Evolutionary conservation across 2,329 filamentous ascomycete species (phyloP).

Genomic region (Pseudovirgaria hyperparasitica): DNA sequence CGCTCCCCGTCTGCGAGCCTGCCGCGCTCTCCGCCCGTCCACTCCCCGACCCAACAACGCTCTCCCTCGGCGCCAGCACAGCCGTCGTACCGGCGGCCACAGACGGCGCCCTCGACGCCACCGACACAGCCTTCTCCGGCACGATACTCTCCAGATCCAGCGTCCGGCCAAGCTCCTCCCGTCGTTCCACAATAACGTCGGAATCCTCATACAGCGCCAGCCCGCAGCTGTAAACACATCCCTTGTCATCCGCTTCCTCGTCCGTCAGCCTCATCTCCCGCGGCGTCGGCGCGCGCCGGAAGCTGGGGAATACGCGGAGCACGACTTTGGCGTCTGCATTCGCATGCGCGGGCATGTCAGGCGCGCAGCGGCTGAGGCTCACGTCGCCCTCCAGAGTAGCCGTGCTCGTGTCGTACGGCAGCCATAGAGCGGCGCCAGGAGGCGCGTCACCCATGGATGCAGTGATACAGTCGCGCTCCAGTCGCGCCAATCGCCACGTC

Average conservation of each 20-base stretch:
- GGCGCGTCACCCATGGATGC: constrained; percentile 32
- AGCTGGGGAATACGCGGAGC: constrained; percentile 39
- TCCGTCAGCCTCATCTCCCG: constrained; percentile 25
- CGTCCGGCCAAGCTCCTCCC: constrained; percentile 21
- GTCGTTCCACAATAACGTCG: constrained; percentile 17
- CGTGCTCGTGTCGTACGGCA: constrained; percentile 19
- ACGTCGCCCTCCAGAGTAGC: constrained; percentile 13
- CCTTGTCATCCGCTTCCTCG: constrained; percentile 30
- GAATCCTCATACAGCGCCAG: constrained; percentile 37
- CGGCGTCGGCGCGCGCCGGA: constrained; percentile 39
- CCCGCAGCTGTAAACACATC: constrained; percentile 37
- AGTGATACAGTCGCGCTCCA: constrained; percentile 42
- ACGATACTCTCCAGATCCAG: constrained; percentile 13
- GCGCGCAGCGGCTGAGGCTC: constrained; percentile 2
- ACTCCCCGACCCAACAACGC: constrained; percentile 5
- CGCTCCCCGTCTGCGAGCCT: constrained; percentile 7
- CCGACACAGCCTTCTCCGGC: background rate
- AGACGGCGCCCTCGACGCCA: constrained; percentile 11
- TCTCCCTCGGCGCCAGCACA: constrained; percentile 10
- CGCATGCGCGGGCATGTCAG: constrained; percentile 13
- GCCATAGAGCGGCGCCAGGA: constrained; percentile 20
- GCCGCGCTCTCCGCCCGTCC: constrained; percentile 1
- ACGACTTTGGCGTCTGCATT: constrained; percentile 25
- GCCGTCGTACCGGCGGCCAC: constrained; percentile 21
- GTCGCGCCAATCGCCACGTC: constrained; percentile 44